Conservation (phyloP, 1,284 basidiomycete species). For the Tylopilus sp. region DNA sequence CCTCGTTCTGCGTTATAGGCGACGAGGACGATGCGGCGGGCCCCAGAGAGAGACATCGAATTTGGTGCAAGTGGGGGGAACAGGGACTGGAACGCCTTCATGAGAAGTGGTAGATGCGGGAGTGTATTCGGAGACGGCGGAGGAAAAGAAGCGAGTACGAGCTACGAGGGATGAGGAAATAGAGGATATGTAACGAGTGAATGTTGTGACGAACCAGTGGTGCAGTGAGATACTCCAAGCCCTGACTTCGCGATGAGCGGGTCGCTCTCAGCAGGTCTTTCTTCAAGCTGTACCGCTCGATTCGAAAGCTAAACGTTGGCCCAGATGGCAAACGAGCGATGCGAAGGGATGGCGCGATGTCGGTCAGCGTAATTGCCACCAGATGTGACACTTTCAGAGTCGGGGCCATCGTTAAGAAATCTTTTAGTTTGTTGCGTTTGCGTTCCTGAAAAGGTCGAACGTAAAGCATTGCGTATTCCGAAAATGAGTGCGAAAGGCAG, state of each 20-base stretch:
- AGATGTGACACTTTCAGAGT: slow-evolving; percentile 91
- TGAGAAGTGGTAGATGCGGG: slow-evolving; percentile 66
- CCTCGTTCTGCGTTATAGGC: slow-evolving; percentile 86
- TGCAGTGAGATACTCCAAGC: slow-evolving; percentile 82
- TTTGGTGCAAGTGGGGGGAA: slow-evolving; percentile 85
- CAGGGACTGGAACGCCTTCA: slow-evolving; percentile 86
- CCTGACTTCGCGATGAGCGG: slow-evolving; percentile 68
- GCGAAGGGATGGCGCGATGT: slow-evolving; percentile 81
- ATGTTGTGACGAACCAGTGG: slow-evolving; percentile 61
- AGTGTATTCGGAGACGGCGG: slow-evolving; percentile 66
- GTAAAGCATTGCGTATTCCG: neutral
- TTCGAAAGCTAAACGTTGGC: slow-evolving; percentile 90
- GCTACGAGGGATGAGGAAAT: slow-evolving; percentile 37
- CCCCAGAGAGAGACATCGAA: slow-evolving; percentile 73
- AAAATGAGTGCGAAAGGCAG: neutral
- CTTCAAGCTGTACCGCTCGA: slow-evolving; percentile 90
- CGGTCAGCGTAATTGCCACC: slow-evolving; percentile 86
- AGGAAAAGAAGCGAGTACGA: slow-evolving; percentile 75
- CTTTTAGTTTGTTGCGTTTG: slow-evolving; percentile 88
- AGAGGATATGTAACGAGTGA: neutral
- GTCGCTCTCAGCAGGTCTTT: slow-evolving; percentile 76
- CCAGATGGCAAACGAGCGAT: slow-evolving; percentile 89
- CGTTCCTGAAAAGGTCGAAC: slow-evolving; percentile 62
- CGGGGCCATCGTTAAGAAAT: slow-evolving; percentile 92
- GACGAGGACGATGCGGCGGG: slow-evolving; percentile 89